Base-by-base conservation (phyloP, 305 asterid genomes). In the Petunia hybrid region DNA sequence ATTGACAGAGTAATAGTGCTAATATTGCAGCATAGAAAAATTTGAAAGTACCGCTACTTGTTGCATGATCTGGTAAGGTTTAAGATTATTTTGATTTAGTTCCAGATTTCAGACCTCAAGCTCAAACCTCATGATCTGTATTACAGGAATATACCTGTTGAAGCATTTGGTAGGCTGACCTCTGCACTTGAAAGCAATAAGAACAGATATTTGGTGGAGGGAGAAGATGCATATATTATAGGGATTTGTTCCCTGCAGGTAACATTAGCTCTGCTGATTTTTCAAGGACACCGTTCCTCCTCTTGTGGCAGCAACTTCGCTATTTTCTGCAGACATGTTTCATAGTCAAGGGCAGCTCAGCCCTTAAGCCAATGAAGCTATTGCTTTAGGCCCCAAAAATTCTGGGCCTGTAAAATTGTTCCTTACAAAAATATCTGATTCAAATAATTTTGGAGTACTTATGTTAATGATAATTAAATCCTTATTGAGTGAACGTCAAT, bases 271-370 rank as follows among this genome's bases (percentile, higher is more conserved):
- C 12, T 48, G 8, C 78, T 73, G 78, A 48, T 13, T 51, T 41
- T 6, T 36, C 6, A 51, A 73, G 46, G 78, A 13, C 43, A 36
- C 36, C 7, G 62, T 73, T 53, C 78, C 65, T 39, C 79, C 48
- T 74, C n/a, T 74, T 48, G 0, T 22, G 16, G 63, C 79, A 53
- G 65, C n/a, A 74, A 74, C 79, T 53, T 55, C 2, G 46, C 14
- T 46, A 53, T 53, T 13, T 53, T 53, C 79, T 74, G 65, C 79
- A 53, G 64, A 74, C 62, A 74, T 74, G 79, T 38, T 38, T 74
- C 55, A 38, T 53, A 14, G 39, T 43, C 31, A 22, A 22, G 31
- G 31, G 31, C 0, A 0, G 31, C 31, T 22, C 31, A 22, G 31
- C 31, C 31, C 31, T 22, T 22, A 22, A 0, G 31, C 31, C 31